Evolutionary conservation across 495 filamentous ascomycete genomes (phyloP).

Genomic region (Neurospora sp.): DNA sequence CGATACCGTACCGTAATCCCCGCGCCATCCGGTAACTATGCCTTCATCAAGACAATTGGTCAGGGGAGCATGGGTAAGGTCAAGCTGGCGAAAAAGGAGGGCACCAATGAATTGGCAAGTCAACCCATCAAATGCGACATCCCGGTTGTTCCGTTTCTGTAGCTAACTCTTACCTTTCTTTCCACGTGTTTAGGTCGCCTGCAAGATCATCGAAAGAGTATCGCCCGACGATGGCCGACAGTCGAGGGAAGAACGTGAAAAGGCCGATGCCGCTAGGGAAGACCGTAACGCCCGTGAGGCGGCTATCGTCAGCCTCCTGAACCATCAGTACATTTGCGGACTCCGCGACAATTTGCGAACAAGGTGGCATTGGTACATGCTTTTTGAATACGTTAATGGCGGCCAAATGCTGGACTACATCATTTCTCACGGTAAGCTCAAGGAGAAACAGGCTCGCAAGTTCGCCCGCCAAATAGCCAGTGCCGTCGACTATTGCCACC

Average conservation of each 20-base stretch:
- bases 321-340: conserved; percentile 94
- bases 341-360: conserved; percentile 94
- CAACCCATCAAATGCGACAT: conserved; percentile 28
- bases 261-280: conserved; percentile 92
- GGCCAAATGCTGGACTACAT: conserved; percentile 99
- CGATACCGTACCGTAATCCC: conserved; percentile 74
- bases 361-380: conserved; percentile 99
- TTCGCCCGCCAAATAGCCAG: conserved; percentile 97
- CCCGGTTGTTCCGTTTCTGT: not conserved
- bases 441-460: conserved; percentile 97
- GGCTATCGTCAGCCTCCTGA: conserved; percentile 88
- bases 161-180: conserved; percentile 7
- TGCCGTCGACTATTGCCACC: conserved; percentile 96
- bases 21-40: conserved; percentile 78
- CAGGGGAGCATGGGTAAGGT: conserved; percentile 97
- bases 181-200: conserved; percentile 58
- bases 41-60: conserved; percentile 92
- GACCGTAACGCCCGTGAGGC: conserved; percentile 92
- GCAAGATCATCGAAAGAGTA: conserved; percentile 92
- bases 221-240: conserved; percentile 69
- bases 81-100: conserved; percentile 72
- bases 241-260: conserved; percentile 67
- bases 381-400: conserved; percentile 98
- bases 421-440: conserved; percentile 92
- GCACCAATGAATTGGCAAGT: conserved; percentile 71